A percentile compares a stretch with the other conserved stretches of the same genome.
These are phyloP conservation scores for Entomortierella lignicola DNA, from an alignment of 192 early-diverging fungal species.

Conservation along the genomic window DNA sequence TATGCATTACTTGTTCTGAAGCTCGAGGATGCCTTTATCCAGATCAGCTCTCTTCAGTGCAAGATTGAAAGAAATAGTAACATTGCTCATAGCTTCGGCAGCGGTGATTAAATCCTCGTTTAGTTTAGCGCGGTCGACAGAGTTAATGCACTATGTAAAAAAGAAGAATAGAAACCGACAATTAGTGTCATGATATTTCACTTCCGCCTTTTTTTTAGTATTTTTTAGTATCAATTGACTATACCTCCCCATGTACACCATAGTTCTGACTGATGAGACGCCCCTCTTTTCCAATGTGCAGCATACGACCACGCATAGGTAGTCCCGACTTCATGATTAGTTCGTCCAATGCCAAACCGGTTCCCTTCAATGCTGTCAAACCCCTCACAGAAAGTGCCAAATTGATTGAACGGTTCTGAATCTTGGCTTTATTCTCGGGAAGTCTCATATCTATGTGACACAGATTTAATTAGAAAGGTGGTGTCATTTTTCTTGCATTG, in stretches of 20 bases:
- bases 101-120: constrained; percentile 84
- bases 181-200: too few relatives aligned
- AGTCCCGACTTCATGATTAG: constrained; percentile 76
- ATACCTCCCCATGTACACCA: constrained; percentile 86
- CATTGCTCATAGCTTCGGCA: constrained; percentile 73
- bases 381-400: constrained; percentile 91
- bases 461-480: too few relatives aligned
- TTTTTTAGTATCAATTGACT: background rate
- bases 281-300: constrained; percentile 79
- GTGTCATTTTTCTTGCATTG: too few relatives aligned
- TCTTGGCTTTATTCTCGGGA: constrained; percentile 63
- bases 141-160: constrained; percentile 85
- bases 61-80: constrained; percentile 83
- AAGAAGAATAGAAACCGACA: too few relatives aligned
- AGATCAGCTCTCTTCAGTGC: constrained; percentile 77
- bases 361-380: constrained; percentile 79
- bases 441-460: constrained; percentile 67
- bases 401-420: constrained; percentile 89
- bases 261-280: constrained; percentile 83
- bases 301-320: constrained; percentile 95
- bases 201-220: background rate
- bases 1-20: constrained; percentile 55
- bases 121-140: constrained; percentile 85
- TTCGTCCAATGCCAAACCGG: constrained; percentile 74
- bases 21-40: constrained; percentile 69